Conservation (phyloP, 208 protist species). For the Trypanosoma mega region DNA sequence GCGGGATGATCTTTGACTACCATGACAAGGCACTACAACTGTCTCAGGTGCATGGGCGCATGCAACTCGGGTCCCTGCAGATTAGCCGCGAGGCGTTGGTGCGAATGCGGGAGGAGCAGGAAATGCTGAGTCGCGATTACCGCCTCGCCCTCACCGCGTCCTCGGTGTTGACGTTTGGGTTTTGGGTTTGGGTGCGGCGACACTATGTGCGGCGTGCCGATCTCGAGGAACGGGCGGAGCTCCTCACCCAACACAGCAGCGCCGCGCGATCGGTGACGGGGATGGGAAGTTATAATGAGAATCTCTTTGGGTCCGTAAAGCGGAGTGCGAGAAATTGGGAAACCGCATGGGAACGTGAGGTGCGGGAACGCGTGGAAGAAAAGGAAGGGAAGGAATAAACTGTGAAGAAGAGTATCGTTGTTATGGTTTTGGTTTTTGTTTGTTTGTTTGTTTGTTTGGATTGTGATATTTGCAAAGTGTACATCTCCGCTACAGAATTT, state of each 20-base stretch:
- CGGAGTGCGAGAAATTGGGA: constrained; percentile 58
- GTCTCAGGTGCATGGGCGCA: constrained; percentile 85
- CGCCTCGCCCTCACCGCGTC: constrained; percentile 59
- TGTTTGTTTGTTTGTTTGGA: too few relatives aligned
- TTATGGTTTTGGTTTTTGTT: constrained; percentile 1
- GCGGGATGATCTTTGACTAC: constrained; percentile 87
- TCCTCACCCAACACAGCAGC: constrained; percentile 10
- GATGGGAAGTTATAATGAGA: constrained; percentile 55
- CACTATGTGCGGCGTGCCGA: constrained; percentile 71
- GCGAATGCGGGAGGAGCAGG: constrained; percentile 82
- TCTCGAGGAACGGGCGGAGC: constrained; percentile 30
- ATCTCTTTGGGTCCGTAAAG: constrained; percentile 61
- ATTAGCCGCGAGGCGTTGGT: constrained; percentile 79
- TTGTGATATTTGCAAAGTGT: too few relatives aligned
- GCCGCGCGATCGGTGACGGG: constrained; percentile 47
- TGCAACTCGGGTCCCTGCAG: constrained; percentile 75
- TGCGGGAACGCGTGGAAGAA: constrained; percentile 44
- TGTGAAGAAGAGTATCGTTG: background rate
- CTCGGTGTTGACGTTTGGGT: constrained; percentile 52
- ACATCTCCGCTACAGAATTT: too few relatives aligned
- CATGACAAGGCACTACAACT: constrained; percentile 87
- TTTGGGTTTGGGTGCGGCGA: constrained; percentile 86
- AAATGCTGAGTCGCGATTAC: constrained; percentile 80
- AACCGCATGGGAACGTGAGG: constrained; percentile 79
- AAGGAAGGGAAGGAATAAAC: constrained; percentile 19